Percentiles rank a stretch among this genome's conserved stretches.
Conservation (phyloP, 169 alveolate genomes). For the Plasmodium yoelii region DNA sequence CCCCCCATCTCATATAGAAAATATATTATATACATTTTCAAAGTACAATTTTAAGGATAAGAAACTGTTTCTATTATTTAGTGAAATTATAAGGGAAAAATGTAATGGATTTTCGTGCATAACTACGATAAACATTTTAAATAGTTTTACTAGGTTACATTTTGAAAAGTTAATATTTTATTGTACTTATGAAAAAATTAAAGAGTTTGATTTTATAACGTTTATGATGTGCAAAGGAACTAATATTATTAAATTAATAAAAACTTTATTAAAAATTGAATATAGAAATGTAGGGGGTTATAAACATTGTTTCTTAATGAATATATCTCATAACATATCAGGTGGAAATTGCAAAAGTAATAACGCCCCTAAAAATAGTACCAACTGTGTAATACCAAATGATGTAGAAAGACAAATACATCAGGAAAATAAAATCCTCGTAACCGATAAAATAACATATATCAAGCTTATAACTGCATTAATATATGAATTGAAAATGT, state of each 20-base stretch:
- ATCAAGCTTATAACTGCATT: constrained; percentile 30
- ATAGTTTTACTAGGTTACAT: constrained; percentile 44
- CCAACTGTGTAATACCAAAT: background rate
- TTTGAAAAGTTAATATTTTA: constrained; percentile 61
- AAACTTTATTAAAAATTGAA: constrained; percentile 61
- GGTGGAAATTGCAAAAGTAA: background rate
- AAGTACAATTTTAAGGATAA: constrained; percentile 45
- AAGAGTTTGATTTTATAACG: constrained; percentile 59
- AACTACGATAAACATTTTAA: constrained; percentile 55
- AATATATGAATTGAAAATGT: constrained; percentile 62
- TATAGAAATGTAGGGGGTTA: background rate
- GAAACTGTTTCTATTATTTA: constrained; percentile 30
- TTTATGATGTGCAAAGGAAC: constrained; percentile 66
- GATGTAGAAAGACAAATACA: background rate
- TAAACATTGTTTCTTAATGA: background rate
- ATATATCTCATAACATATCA: background rate
- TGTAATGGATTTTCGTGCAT: constrained; percentile 71
- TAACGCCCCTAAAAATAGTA: background rate
- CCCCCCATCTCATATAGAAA: constrained; percentile 75
- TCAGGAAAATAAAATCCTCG: background rate
- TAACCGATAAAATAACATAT: constrained; percentile 40
- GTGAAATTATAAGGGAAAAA: constrained; percentile 69
- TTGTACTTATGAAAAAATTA: constrained; percentile 59
- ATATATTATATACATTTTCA: constrained; percentile 68
- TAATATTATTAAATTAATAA: constrained; percentile 63